phyloP scores from a whole-genome alignment of 345 rosid genomes.

The Lagerstroemia speciosa region DNA sequence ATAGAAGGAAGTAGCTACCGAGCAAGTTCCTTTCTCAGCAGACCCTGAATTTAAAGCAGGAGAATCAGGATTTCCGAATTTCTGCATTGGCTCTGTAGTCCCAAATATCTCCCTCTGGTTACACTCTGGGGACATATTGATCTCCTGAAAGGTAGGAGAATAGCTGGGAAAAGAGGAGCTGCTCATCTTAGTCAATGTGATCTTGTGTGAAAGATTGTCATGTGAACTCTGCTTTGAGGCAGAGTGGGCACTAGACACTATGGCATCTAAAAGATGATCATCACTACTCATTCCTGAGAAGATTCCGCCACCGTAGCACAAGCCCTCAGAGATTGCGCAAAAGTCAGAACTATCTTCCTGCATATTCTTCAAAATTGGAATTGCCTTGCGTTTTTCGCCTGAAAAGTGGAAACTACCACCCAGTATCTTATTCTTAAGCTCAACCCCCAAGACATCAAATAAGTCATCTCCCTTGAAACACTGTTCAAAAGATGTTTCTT shows the following conservation, averaged over 20 bases:
- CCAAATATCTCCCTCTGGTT: conserved; percentile 25
- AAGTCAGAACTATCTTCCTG: conserved; percentile 29
- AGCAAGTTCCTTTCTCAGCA: conserved; percentile 38
- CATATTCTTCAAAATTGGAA: conserved; percentile 21
- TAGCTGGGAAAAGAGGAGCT: too few relatives aligned
- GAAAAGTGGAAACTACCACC: conserved; percentile 26
- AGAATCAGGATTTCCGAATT: conserved; percentile 30
- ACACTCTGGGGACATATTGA: conserved; percentile 42
- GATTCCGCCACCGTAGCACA: conserved; percentile 22
- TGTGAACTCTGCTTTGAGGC: conserved; percentile 59
- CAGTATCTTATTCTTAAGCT: conserved; percentile 49
- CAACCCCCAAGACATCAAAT: conserved; percentile 70
- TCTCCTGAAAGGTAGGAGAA: too few relatives aligned
- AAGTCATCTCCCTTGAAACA: conserved; percentile 59
- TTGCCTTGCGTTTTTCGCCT: conserved; percentile 29
- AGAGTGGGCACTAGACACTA: conserved; percentile 55
- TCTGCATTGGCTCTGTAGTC: conserved; percentile 27
- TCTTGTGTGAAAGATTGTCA: conserved; percentile 59
- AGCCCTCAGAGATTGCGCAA: conserved; percentile 29
- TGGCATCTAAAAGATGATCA: conserved; percentile 90
- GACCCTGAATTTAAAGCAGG: conserved; percentile 32
- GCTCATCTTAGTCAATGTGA: conserved; percentile 57
- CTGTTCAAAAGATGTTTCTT: conserved; percentile 23
- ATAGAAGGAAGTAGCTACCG: conserved; percentile 40
- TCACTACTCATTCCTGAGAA: conserved; percentile 16